A percentile compares a stretch with the other conserved stretches of the same genome.
Evolutionary conservation across 148 eudicot genomes (phyloP).

Genomic region (Rhododendron vialii): DNA sequence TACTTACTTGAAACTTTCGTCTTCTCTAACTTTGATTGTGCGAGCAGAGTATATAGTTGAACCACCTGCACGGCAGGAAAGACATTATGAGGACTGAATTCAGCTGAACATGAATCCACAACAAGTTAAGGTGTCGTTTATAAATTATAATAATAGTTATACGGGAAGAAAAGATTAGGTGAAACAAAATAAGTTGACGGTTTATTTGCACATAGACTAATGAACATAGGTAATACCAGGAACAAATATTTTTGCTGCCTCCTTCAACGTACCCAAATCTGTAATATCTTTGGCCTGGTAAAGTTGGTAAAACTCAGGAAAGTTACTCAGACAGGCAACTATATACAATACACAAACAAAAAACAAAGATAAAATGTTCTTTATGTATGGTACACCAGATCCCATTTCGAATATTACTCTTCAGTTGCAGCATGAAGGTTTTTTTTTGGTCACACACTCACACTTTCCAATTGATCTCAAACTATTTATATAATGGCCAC

Average conservation of each 20-base stretch:
- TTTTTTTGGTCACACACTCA: not conserved
- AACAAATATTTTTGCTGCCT: slow-evolving; percentile 77
- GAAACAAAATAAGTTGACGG: not conserved
- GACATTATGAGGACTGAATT: slow-evolving; percentile 3
- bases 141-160: not conserved
- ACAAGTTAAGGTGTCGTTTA: not conserved
- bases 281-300: slow-evolving; percentile 82
- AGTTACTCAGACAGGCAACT: not conserved
- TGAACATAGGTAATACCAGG: slow-evolving; percentile 39
- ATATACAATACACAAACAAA: not conserved
- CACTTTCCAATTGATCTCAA: not conserved
- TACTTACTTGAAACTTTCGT: slow-evolving; percentile 69
- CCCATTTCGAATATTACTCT: not conserved
- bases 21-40: slow-evolving; percentile 82
- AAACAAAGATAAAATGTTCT: not conserved
- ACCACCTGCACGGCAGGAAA: slow-evolving; percentile 47
- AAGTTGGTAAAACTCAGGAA: slow-evolving; percentile 1
- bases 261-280: slow-evolving; percentile 80
- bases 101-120: slow-evolving; percentile 3
- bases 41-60: slow-evolving; percentile 60
- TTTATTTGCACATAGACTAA: not conserved
- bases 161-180: not conserved
- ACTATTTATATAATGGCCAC: not conserved
- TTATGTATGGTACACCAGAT: not conserved
- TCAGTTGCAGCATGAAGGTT: not conserved